Conservation (phyloP, 495 filamentous ascomycete genomes). For the Trichocladium antarcticum region DNA sequence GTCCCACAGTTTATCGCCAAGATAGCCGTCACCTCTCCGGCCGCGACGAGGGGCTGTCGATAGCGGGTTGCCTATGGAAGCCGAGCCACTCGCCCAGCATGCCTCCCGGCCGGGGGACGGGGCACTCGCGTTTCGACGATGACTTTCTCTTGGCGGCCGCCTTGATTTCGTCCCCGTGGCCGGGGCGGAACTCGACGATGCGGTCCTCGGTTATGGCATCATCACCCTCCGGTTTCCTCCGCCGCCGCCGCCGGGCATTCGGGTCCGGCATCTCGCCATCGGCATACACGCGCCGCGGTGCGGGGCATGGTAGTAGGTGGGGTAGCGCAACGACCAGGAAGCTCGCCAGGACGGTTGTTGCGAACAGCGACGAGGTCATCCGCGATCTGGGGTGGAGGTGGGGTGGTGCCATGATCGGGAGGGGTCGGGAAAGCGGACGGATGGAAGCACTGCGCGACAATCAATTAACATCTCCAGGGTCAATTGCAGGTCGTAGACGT, state of each 20-base stretch:
- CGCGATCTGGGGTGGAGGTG: slow-evolving; percentile 88
- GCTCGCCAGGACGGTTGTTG: slow-evolving; percentile 79
- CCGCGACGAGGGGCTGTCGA: too few species aligned
- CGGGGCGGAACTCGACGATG: slow-evolving; percentile 22
- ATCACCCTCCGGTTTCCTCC: slow-evolving; percentile 23
- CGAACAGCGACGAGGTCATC: slow-evolving; percentile 84
- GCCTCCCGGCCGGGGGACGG: slow-evolving; percentile 73
- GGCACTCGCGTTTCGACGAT: slow-evolving; percentile 48
- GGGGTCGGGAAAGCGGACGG: not conserved
- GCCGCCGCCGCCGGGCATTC: not conserved
- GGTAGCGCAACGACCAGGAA: slow-evolving; percentile 87
- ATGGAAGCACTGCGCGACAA: not conserved
- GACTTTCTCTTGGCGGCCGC: not conserved
- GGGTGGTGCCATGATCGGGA: slow-evolving; percentile 61
- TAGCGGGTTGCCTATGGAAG: slow-evolving; percentile 40
- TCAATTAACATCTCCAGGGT: too few species aligned
- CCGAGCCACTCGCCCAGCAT: slow-evolving; percentile 64
- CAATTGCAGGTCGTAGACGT: not conserved
- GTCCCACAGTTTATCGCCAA: too few species aligned
- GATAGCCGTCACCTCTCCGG: too few species aligned
- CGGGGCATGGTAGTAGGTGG: slow-evolving; percentile 87
- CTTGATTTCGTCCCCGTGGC: not conserved
- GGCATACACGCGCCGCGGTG: slow-evolving; percentile 60
- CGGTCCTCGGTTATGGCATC: too few species aligned
- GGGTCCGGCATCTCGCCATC: slow-evolving; percentile 49